phyloP scores from a whole-genome alignment of 106 monocot genomes.

The Phalaenopsis equestris region DNA sequence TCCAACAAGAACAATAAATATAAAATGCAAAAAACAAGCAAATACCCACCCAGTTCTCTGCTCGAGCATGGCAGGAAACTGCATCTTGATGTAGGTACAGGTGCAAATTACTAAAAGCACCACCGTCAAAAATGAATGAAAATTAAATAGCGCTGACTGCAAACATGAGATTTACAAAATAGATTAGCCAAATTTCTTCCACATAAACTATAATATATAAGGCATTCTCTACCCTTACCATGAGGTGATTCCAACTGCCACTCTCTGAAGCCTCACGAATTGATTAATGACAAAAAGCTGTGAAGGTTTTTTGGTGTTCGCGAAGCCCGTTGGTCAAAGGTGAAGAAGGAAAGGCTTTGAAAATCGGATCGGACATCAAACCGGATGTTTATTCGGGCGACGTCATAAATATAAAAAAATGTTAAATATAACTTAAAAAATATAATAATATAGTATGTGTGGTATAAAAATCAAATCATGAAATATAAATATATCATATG shows the following conservation, averaged over 20 bases:
- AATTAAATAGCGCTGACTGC: conserved; percentile 97
- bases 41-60: conserved; percentile 62
- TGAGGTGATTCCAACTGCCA: neutral
- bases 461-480: no score
- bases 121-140: conserved; percentile 96
- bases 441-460: no score
- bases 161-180: neutral
- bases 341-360: neutral
- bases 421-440: no score
- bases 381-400: no score
- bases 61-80: conserved; percentile 84
- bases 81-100: conserved; percentile 95
- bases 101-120: conserved; percentile 94
- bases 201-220: neutral
- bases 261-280: neutral
- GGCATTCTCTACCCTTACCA: neutral
- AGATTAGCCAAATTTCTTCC: neutral
- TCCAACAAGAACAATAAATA: neutral
- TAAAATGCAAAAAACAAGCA: neutral
- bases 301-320: neutral
- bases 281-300: neutral
- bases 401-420: no score
- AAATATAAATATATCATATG: no score
- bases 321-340: neutral
- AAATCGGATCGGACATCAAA: no score